These are phyloP conservation scores for Paracamarosporium sp. DNA, from an alignment of 2,329 filamentous ascomycete genomes.

Conservation along the genomic window DNA sequence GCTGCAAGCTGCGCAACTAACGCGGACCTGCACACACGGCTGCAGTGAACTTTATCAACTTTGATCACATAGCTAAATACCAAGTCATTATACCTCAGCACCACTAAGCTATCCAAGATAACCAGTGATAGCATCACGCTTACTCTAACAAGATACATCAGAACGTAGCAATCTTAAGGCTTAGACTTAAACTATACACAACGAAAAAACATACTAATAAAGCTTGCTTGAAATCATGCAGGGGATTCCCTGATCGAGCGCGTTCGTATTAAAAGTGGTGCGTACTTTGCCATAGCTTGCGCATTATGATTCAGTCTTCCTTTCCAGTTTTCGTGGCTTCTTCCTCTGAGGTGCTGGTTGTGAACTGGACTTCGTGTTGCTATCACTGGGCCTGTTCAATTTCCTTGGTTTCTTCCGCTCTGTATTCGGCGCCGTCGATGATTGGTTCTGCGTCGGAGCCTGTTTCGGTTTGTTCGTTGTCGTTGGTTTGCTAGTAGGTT, in stretches of 20 bases:
- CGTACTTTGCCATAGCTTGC: not conserved
- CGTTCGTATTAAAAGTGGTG: not conserved
- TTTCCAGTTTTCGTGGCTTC: constrained; percentile 1
- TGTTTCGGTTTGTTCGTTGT: not conserved
- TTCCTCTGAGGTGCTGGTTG: not conserved
- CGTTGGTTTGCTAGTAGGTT: not conserved
- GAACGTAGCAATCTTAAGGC: not conserved
- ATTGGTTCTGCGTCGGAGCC: not conserved
- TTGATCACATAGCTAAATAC: no score
- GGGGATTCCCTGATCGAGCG: no score
- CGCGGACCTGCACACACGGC: no score
- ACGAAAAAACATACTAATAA: not conserved
- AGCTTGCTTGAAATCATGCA: not conserved
- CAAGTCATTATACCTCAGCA: not conserved
- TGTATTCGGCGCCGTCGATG: not conserved
- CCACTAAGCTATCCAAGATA: not conserved
- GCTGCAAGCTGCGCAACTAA: no score
- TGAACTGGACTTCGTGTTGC: not conserved
- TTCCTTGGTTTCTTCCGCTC: constrained; percentile 4
- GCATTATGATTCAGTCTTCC: not conserved
- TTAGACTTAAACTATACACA: not conserved
- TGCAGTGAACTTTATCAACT: no score
- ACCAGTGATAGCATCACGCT: not conserved
- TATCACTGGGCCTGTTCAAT: not conserved
- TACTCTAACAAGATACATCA: not conserved